Base-by-base conservation (phyloP, 192 early-diverging fungal genomes). In the Backusella luteola region DNA sequence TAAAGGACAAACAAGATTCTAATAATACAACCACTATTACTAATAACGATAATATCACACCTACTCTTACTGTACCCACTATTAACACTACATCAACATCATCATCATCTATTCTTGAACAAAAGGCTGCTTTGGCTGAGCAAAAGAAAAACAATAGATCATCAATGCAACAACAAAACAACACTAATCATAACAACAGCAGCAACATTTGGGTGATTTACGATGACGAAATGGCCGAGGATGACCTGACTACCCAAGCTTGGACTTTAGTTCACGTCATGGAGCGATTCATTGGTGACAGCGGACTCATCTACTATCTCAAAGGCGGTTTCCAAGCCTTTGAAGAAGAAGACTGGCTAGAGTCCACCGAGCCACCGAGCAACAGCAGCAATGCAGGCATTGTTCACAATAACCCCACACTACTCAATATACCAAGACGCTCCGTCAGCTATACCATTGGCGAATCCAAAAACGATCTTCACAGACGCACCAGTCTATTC, bases 261-360 rank as follows among this genome's bases (percentile, higher is more conserved):
- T 89, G 87, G 87, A 89, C 87, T 0, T 63, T 89, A 39, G 71
- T 89, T 15, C 77, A 69, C 19, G 87, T 89, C 12, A 72, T 89
- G 32, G 84, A 85, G 38, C 53, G 81, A 23, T 82, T 35, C 1
- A 66, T 76, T 19, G 44, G 32, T 53, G 76, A 49, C 49, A 79
- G 46, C 68, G 73, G 4, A 35, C 71, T 42, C 4, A 34, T 87
- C 0, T 82, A 82, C 75, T 89, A 83, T 41, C 77, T 89, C 11
- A 80, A 84, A 35, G 87, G 86, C 19, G 87, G 87, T 4, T 89
- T 85, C 70, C 83, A 89, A 14, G 83, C 83, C 1, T 87, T 89
- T 75, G 53, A 77, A 39, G 23, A 69, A 41, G 34, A 71, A 49
- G 70, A 71, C 23, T 71, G 39, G 70, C 3, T 70, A 34, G 52